Conservation (phyloP, 352 stramenopile species). For the Phytopythium chamaehyphon region DNA sequence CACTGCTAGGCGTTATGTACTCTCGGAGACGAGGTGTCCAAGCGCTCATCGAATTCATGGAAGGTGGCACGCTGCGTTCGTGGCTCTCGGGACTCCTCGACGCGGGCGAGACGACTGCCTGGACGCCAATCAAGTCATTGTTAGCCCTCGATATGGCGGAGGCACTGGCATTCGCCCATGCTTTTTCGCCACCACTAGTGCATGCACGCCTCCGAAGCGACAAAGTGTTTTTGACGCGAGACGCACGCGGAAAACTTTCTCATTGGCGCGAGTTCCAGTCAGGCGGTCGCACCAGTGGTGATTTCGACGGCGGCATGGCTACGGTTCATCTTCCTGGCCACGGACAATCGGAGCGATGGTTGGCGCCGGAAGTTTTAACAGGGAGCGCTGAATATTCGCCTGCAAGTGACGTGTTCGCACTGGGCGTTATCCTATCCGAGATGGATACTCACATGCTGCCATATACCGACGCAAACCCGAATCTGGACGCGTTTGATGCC, state of each 20-base stretch:
- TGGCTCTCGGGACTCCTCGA: conserved; percentile 19
- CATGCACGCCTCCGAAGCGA: conserved; percentile 41
- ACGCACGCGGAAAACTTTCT: conserved; percentile 33
- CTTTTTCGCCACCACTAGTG: conserved; percentile 33
- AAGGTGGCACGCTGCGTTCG: conserved; percentile 39
- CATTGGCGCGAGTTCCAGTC: conserved; percentile 27
- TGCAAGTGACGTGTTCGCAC: conserved; percentile 28
- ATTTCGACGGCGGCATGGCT: conserved; percentile 9
- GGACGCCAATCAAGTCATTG: conserved; percentile 25
- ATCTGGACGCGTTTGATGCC: conserved; percentile 13
- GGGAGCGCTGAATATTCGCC: conserved; percentile 24
- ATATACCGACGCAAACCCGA: conserved; percentile 13
- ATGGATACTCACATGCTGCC: conserved; percentile 29
- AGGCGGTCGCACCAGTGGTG: conserved; percentile 15
- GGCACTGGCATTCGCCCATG: conserved; percentile 45
- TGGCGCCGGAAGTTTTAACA: conserved; percentile 26
- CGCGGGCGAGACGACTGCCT: conserved; percentile 12
- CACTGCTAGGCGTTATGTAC: conserved; percentile 44
- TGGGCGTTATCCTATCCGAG: conserved; percentile 35
- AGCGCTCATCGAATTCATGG: conserved; percentile 65
- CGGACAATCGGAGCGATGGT: conserved; percentile 13
- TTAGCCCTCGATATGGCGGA: conserved; percentile 43
- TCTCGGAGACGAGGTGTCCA: conserved; percentile 39
- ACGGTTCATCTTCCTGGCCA: background rate
- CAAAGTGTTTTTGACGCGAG: conserved; percentile 33